Evolutionary conservation across 140 eudicot genomes (phyloP).

Genomic region (Erigeron philadelphicus): DNA sequence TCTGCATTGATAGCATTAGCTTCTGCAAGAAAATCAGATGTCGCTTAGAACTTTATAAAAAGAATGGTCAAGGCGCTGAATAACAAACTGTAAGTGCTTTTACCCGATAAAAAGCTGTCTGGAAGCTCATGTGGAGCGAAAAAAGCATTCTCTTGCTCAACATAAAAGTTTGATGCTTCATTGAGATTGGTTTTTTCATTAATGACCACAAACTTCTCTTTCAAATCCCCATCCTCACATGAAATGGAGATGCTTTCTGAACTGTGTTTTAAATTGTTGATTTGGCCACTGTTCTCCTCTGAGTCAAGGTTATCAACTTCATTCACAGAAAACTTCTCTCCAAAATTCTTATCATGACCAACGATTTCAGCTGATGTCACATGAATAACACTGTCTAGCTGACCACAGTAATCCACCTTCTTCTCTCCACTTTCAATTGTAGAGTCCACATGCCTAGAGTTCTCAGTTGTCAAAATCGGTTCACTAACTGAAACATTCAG

Average conservation of each 20-base stretch:
- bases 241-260: background rate
- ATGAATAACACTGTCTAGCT: background rate
- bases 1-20: background rate
- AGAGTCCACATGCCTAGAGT: no score
- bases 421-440: no score
- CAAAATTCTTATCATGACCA: no score
- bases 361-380: background rate
- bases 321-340: no score
- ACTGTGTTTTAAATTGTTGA: background rate
- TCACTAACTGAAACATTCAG: conserved; percentile 2
- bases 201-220: background rate
- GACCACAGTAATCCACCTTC: no score
- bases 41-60: background rate
- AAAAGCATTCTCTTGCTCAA: background rate
- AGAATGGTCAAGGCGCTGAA: background rate
- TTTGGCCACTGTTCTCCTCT: background rate
- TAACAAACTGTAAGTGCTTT: background rate
- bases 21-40: conserved; percentile 1
- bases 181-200: background rate
- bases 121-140: conserved; percentile 7
- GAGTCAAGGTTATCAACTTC: background rate
- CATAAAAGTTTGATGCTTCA: conserved; percentile 4
- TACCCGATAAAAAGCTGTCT: background rate
- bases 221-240: background rate
- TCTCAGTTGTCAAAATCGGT: background rate